Evolutionary conservation across 1,139 yeast genomes (phyloP), one percentile per base, ranked within the genome.

Genomic region (Debaryomyces sp.): DNA sequence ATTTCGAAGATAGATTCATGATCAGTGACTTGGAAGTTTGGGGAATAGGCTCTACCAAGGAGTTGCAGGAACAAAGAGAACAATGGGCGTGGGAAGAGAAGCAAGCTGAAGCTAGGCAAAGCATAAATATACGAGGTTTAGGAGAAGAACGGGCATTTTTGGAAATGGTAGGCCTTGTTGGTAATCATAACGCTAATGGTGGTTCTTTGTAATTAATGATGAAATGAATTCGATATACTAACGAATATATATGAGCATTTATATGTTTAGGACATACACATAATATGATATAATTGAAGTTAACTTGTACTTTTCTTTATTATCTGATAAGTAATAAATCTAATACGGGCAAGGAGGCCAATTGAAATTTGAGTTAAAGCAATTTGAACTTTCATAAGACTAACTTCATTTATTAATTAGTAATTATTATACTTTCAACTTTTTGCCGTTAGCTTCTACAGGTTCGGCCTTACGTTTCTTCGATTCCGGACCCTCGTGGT

Each of bases 41-140:
- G 94, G 98, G 98, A 0, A 78, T 90, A 49, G 97, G 97, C 0
- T 82, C 88, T 5, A 81, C 80, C 18, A 82, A 83, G 52, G 96
- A 89, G 54, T 70, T 90, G 44, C 87, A 80, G 26, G 92, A 86
- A 51, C 97, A 92, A 65, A 71, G 78, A 49, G 81, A 81, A 58
- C 81, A 81, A 53, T 87, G 96, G 95, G 92, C 86, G 59, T 90
- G 97, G 97, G 97, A 92, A 62, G 87, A 87, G 59, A 77, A 83
- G 45, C 96, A 89, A 62, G 96, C 96, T 0, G 80, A 82, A 56
- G 85, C 90, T 29, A 74, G 97, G 48, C 89, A 85, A 59, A 75
- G 80, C 32, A 81, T 91, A 4, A 89, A 90, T 59, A 51, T 85
- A 36, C 77, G 79, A 48, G 81, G 77, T 49, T 62, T 88, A 58